Percentiles rank a stretch among this genome's conserved stretches.
Conservation (phyloP, 1,284 basidiomycete genomes). For the Boletellus sp. region DNA sequence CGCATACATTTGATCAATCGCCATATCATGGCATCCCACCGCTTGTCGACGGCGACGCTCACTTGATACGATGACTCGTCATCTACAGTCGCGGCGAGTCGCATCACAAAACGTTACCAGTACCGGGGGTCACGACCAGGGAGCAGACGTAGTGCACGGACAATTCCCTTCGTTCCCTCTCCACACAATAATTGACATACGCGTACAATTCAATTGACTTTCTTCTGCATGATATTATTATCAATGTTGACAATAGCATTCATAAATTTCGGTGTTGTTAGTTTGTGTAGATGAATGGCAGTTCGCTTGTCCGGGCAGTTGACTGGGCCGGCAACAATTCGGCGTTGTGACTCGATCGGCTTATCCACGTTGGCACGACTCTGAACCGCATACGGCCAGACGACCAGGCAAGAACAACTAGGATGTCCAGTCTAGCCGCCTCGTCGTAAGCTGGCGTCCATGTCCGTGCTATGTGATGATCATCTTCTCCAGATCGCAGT, state of each 20-base stretch:
- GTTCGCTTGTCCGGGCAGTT: neutral
- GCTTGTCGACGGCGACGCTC: conserved; percentile 10
- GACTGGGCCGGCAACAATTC: neutral
- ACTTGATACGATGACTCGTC: conserved; percentile 13
- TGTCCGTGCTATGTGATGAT: neutral
- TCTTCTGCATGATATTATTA: conserved; percentile 30
- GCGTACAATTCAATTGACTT: conserved; percentile 26
- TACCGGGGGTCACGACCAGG: conserved; percentile 32
- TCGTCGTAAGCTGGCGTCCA: conserved; percentile 7
- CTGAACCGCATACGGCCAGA: too few relatives aligned
- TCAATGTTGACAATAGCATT: conserved; percentile 19
- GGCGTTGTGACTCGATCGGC: neutral
- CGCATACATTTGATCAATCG: conserved; percentile 2
- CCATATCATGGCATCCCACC: neutral
- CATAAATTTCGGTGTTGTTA: conserved; percentile 2
- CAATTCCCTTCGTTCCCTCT: conserved; percentile 30
- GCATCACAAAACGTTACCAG: conserved; percentile 9
- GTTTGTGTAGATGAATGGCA: conserved; percentile 9
- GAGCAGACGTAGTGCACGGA: conserved; percentile 41
- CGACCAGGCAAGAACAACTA: too few relatives aligned
- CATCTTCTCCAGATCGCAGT: conserved; percentile 11
- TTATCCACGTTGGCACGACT: too few relatives aligned
- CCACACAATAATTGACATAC: conserved; percentile 27
- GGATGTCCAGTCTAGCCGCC: too few relatives aligned
- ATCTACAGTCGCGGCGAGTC: neutral